Base-by-base conservation (phyloP, 2,329 filamentous ascomycete species). In the Chaetothyriales sp. region DNA sequence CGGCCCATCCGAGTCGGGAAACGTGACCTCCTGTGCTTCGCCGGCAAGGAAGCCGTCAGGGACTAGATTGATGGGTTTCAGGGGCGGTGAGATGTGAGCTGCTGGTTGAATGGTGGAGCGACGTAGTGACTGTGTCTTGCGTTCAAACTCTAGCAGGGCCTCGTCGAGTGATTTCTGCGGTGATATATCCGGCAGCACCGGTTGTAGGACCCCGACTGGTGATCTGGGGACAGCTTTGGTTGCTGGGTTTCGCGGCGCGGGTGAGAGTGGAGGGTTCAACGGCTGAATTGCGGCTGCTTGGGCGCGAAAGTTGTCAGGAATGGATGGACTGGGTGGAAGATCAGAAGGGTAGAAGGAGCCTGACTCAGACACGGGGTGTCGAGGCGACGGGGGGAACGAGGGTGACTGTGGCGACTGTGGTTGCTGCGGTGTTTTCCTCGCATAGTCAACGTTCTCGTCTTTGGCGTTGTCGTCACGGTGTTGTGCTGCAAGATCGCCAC, bases 31-130 rank as follows among this genome's bases (percentile, higher is more conserved):
- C 45, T 50, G 52, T 18, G 59, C 59, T 49, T 60, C 59, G 12
- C 57, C 57, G 15, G 58, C 58, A 10, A 59, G 50, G 45, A 60
- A 60, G 3, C 46, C 56, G 28, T 47, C 44, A 47, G 42, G 50
- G 4, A 48, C 2, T 32, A 39, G 15, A 9, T 18, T 10, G 10
- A 32, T 20, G 18, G 46, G 44, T 28, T 51, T 53, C n/a, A 46
- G 47, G 12, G 10, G 15, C 15, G 32, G 15, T 39, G 32, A 39
- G 4, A 5, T 10, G 12, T 5, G 32, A 5, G 32, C 15, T 15
- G 32, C 32, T 39, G 32, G 12, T 39, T 39, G 32, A 39, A 2
- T 15, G 32, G 2, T 39, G 10, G 32, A 39, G 32, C 32, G 32
- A 15, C 10, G 32, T 2, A 2, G 32, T 39, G 32, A 39, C 12